Evolutionary conservation across 73 alveolate genomes (phyloP), one percentile per base, ranked within the genome.

Genomic region (Symbiodinium pilosum): DNA sequence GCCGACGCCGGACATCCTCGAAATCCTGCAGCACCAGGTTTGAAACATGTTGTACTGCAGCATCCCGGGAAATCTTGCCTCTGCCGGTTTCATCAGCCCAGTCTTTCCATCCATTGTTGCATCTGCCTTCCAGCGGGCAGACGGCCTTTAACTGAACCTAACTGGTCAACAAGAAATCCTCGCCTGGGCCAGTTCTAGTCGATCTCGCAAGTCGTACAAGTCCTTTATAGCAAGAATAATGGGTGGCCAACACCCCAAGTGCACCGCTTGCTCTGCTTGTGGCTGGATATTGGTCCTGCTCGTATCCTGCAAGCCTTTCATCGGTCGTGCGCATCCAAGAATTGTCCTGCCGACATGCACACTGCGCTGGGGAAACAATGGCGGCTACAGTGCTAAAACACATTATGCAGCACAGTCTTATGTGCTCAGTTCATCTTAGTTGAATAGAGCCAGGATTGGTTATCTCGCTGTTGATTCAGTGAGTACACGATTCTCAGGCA

Each of bases 341-440:
- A 64, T 38, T 87, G 94, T 87, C 94, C 94, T 86, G 93, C 18
- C n/a, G n/a, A n/a, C n/a, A n/a, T n/a, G n/a, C n/a, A n/a, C n/a
- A n/a, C n/a, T n/a, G n/a, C n/a, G n/a, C n/a, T n/a, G n/a, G n/a
- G n/a, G n/a, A n/a, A n/a, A n/a, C n/a, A n/a, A n/a, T n/a, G n/a
- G n/a, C n/a, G n/a, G n/a, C n/a, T n/a, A n/a, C n/a, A n/a, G n/a
- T n/a, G n/a, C n/a, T n/a, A n/a, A n/a, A n/a, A n/a, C n/a, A n/a
- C n/a, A n/a, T n/a, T n/a, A n/a, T n/a, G n/a, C n/a, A n/a, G n/a
- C n/a, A n/a, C n/a, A n/a, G n/a, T n/a, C n/a, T n/a, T n/a, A n/a
- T n/a, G n/a, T n/a, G n/a, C n/a, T n/a, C n/a, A n/a, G n/a, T n/a
- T n/a, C n/a, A n/a, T n/a, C n/a, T n/a, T n/a, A n/a, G n/a, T n/a